These are phyloP conservation scores for Trypanosoma platydactyli DNA, from an alignment of 208 protist species.

Conservation along the genomic window DNA sequence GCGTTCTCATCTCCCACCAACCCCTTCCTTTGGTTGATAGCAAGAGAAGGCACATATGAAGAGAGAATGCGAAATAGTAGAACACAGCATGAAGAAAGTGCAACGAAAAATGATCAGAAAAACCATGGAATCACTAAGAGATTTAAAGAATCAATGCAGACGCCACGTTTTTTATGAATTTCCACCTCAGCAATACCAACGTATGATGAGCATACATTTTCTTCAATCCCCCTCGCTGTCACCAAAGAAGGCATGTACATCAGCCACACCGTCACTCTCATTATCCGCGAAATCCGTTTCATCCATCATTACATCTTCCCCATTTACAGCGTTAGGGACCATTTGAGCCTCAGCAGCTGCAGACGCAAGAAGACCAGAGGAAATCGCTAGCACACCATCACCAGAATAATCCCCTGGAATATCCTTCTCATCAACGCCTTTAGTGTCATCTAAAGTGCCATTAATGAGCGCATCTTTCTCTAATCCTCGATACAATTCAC, in stretches of 20 bases:
- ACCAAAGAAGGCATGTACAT: constrained; percentile 57
- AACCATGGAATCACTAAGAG: background rate
- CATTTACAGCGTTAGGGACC: constrained; percentile 31
- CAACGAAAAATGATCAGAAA: background rate
- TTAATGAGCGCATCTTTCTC: background rate
- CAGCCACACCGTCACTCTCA: constrained; percentile 38
- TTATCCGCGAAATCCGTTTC: background rate
- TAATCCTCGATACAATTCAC: constrained; percentile 54
- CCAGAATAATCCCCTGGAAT: background rate
- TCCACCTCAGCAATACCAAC: background rate
- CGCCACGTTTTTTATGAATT: background rate
- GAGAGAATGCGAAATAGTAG: constrained; percentile 5
- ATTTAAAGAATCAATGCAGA: background rate
- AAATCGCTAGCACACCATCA: constrained; percentile 25
- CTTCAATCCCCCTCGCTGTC: constrained; percentile 43
- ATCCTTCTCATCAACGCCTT: background rate
- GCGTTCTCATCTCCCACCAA: background rate
- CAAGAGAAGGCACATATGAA: background rate
- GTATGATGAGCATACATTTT: background rate
- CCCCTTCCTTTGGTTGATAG: background rate
- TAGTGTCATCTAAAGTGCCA: background rate
- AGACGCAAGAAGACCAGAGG: constrained; percentile 2
- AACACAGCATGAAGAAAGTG: background rate
- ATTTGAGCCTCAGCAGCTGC: background rate
- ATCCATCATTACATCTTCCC: constrained; percentile 2